Percentiles rank a stretch among this genome's conserved stretches.
phyloP scores from a whole-genome alignment of 768 basidiomycete species.

The Thelephora ganbajun region DNA sequence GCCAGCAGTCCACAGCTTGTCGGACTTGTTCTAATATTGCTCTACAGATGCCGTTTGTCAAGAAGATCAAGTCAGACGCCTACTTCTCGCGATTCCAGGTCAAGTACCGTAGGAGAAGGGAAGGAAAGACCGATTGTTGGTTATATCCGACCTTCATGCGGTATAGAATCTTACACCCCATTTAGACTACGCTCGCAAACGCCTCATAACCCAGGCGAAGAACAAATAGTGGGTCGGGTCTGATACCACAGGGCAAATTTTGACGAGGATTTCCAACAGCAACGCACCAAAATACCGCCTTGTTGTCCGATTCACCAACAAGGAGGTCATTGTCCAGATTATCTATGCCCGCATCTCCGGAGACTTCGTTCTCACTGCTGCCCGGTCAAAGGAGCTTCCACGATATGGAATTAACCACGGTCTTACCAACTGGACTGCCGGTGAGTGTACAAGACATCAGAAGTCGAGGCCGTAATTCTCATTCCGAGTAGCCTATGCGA shows the following conservation, averaged over 20 bases:
- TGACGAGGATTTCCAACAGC: conserved; percentile 21
- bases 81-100: conserved; percentile 99
- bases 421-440: conserved; percentile 97
- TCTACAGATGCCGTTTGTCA: conserved; percentile 86
- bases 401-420: conserved; percentile 96
- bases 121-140: conserved; percentile 96
- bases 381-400: conserved; percentile 84
- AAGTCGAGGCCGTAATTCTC: not conserved
- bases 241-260: not conserved
- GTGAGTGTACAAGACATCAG: conserved; percentile 24
- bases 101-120: conserved; percentile 93
- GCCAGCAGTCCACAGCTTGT: not conserved
- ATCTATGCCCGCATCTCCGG: conserved; percentile 96
- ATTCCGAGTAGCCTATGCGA: conserved; percentile 67
- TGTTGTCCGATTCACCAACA: conserved; percentile 98
- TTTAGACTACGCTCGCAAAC: conserved; percentile 92
- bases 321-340: conserved; percentile 88
- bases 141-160: not conserved
- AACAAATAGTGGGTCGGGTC: conserved; percentile 77
- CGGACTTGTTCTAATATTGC: not conserved
- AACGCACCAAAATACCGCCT: conserved; percentile 97
- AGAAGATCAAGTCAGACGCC: conserved; percentile 89
- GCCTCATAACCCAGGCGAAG: conserved; percentile 95
- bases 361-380: conserved; percentile 83
- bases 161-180: not conserved